A percentile compares a stretch with the other conserved stretches of the same genome.
Evolutionary conservation across 2,329 filamentous ascomycete species (phyloP).

Genomic region (Hypoxylon sp.): DNA sequence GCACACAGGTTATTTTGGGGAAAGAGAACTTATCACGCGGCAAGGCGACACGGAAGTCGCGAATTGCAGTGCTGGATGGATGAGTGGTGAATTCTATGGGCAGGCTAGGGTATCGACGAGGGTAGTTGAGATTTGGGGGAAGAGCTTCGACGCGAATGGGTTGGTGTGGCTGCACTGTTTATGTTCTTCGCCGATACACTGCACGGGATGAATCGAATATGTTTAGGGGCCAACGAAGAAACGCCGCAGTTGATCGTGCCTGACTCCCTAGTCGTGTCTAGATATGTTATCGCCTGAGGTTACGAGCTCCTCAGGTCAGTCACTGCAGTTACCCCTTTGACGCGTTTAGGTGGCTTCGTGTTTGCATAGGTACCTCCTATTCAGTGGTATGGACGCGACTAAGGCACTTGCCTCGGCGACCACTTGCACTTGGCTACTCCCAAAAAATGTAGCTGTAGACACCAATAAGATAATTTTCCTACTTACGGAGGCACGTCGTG

Average conservation of each 20-base stretch:
- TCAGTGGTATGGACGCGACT: neutral
- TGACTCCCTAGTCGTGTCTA: neutral
- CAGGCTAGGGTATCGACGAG: neutral
- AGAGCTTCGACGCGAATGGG: neutral
- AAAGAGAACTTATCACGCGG: neutral
- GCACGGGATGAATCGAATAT: neutral
- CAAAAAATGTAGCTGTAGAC: neutral
- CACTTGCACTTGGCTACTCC: neutral
- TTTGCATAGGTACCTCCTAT: neutral
- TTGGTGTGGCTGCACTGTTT: neutral
- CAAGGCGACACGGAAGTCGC: neutral
- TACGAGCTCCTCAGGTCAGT: neutral
- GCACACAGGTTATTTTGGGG: neutral
- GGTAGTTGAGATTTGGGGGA: neutral
- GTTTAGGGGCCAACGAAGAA: neutral
- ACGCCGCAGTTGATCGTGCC: neutral
- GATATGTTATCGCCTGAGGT: neutral
- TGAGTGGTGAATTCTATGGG: neutral
- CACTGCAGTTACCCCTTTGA: neutral
- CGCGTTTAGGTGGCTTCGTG: neutral
- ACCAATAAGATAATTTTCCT: neutral
- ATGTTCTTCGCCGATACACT: neutral
- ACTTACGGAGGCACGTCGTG: too few species aligned
- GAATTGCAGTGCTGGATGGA: neutral
- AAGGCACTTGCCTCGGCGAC: neutral